These are phyloP conservation scores for Citrullus mucosospermus DNA, from an alignment of 306 rosid genomes.

Conservation along the genomic window DNA sequence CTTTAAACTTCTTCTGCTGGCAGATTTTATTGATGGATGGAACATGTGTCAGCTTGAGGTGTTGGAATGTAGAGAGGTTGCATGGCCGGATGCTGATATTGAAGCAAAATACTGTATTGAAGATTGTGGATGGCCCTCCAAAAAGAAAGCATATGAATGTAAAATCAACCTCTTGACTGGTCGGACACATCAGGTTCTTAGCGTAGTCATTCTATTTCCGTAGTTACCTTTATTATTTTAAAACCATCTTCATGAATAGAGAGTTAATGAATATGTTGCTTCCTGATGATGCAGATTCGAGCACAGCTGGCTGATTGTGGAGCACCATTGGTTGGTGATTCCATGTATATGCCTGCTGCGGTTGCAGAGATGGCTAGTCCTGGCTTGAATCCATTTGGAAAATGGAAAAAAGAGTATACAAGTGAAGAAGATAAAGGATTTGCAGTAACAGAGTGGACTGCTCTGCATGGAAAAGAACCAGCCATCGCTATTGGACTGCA, in stretches of 20 bases:
- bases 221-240: neutral
- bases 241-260: neutral
- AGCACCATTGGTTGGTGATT: slow-evolving; percentile 88
- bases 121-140: slow-evolving; percentile 67
- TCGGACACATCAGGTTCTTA: slow-evolving; percentile 80
- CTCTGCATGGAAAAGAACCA: slow-evolving; percentile 76
- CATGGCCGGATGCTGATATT: slow-evolving; percentile 50
- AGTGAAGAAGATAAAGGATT: slow-evolving; percentile 41
- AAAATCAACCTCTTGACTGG: slow-evolving; percentile 91
- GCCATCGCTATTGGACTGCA: slow-evolving; percentile 74
- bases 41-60: slow-evolving; percentile 74
- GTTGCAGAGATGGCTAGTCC: slow-evolving; percentile 62
- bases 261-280: neutral
- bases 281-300: slow-evolving; percentile 58
- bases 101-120: slow-evolving; percentile 49
- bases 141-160: slow-evolving; percentile 76
- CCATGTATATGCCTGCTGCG: slow-evolving; percentile 82
- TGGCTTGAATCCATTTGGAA: slow-evolving; percentile 71
- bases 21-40: slow-evolving; percentile 73
- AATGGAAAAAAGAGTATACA: slow-evolving; percentile 35
- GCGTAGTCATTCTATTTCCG: neutral
- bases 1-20: slow-evolving; percentile 2
- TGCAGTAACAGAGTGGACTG: slow-evolving; percentile 49
- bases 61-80: slow-evolving; percentile 67
- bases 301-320: slow-evolving; percentile 69